Evolutionary conservation across 78 protist genomes (phyloP).

Genomic region (Monocercomonoides exilis): DNA sequence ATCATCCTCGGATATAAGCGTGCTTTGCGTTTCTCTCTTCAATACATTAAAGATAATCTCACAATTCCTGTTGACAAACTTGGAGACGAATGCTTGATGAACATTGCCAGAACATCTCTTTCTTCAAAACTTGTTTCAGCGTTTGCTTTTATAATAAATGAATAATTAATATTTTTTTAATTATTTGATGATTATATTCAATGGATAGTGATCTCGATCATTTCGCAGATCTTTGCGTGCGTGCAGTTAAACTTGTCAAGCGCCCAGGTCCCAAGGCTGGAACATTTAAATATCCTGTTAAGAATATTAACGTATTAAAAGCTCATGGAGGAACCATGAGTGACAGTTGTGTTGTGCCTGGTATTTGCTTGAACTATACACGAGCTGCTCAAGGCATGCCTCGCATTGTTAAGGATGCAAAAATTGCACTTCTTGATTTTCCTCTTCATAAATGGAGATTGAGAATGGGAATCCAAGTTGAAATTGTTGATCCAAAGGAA

Average conservation of each 20-base stretch:
- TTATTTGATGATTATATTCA: neutral
- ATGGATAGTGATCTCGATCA: conserved; percentile 56
- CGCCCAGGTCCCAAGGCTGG: conserved; percentile 44
- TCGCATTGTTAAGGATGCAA: conserved; percentile 60
- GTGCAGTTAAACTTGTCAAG: conserved; percentile 80
- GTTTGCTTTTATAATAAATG: neutral
- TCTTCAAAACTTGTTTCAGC: conserved; percentile 51
- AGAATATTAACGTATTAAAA: conserved; percentile 81
- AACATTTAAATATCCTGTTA: conserved; percentile 76
- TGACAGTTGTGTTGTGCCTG: conserved; percentile 68
- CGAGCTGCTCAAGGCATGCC: conserved; percentile 92
- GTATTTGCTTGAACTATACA: conserved; percentile 84
- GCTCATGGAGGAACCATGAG: conserved; percentile 79
- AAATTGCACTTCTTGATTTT: conserved; percentile 92
- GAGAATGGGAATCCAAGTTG: conserved; percentile 52
- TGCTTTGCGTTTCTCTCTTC: conserved; percentile 79
- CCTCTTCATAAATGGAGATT: conserved; percentile 68
- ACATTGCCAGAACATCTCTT: conserved; percentile 91
- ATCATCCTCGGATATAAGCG: conserved; percentile 89
- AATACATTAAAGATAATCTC: conserved; percentile 55
- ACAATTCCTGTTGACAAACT: conserved; percentile 43
- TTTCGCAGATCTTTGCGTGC: conserved; percentile 83
- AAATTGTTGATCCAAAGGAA: conserved; percentile 75
- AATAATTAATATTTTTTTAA: neutral
- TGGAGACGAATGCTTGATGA: conserved; percentile 71